These are phyloP conservation scores for Neospora caninum DNA, from an alignment of 169 alveolate genomes.

Conservation along the genomic window DNA sequence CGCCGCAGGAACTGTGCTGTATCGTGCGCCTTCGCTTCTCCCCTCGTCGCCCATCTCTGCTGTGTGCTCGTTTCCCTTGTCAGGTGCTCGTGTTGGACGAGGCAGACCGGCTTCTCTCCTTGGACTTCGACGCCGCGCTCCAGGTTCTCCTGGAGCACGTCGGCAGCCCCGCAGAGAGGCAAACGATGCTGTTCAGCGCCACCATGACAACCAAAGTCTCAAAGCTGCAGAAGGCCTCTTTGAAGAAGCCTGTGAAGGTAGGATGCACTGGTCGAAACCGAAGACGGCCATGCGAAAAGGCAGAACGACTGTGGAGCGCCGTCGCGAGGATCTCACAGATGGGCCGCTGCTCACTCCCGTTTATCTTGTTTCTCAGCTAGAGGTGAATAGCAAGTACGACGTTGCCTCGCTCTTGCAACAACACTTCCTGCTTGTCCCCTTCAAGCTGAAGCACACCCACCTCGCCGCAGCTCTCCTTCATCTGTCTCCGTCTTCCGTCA, in stretches of 20 bases:
- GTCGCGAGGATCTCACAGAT: too few relatives aligned
- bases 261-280: too few relatives aligned
- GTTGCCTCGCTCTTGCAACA: conserved; percentile 93
- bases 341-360: background rate
- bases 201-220: conserved; percentile 98
- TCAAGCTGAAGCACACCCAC: conserved; percentile 93
- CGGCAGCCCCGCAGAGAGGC: conserved; percentile 78
- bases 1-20: too few relatives aligned
- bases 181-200: conserved; percentile 98
- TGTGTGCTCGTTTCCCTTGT: background rate
- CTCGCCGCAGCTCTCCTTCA: conserved; percentile 84
- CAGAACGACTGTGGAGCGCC: too few relatives aligned
- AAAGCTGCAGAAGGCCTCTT: conserved; percentile 95
- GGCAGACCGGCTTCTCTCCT: conserved; percentile 87
- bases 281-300: too few relatives aligned
- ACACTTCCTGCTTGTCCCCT: conserved; percentile 94
- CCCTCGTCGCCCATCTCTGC: background rate
- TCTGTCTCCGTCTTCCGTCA: conserved; percentile 77
- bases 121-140: conserved; percentile 98
- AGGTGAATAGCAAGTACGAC: conserved; percentile 83
- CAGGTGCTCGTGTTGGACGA: conserved; percentile 85
- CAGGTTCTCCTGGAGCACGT: conserved; percentile 91
- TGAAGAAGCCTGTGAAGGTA: conserved; percentile 94
- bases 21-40: too few relatives aligned
- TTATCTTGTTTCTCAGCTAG: background rate